A percentile compares a stretch with the other conserved stretches of the same genome.
Evolutionary conservation across 2,329 filamentous ascomycete species (phyloP).

Genomic region (Thelonectria discophora): DNA sequence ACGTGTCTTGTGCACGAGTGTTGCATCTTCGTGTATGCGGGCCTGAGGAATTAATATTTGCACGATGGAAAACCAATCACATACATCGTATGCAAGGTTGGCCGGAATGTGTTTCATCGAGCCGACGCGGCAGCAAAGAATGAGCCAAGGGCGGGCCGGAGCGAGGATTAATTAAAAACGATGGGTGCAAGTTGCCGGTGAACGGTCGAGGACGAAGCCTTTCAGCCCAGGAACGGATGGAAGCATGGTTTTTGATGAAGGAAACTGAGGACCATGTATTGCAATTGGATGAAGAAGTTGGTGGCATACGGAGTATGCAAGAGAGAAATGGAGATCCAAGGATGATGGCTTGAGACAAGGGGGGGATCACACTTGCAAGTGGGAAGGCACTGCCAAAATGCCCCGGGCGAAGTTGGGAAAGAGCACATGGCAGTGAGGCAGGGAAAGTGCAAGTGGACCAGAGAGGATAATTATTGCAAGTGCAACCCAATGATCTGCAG

Average conservation of each 20-base stretch:
- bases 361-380: not conserved
- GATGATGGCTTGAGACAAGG: not conserved
- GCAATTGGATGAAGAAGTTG: slow-evolving; percentile 32
- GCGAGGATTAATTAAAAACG: slow-evolving; percentile 11
- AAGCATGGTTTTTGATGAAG: slow-evolving; percentile 9
- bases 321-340: not conserved
- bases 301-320: slow-evolving; percentile 4
- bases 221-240: slow-evolving; percentile 1
- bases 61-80: too few species aligned
- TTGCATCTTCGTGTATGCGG: slow-evolving; percentile 6
- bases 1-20: not conserved
- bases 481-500: not conserved
- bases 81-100: not conserved
- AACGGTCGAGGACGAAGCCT: slow-evolving; percentile 30
- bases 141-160: slow-evolving; percentile 12
- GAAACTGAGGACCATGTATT: slow-evolving; percentile 28
- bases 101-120: not conserved
- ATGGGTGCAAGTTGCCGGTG: slow-evolving; percentile 29
- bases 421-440: too few species aligned
- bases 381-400: not conserved
- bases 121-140: slow-evolving; percentile 2
- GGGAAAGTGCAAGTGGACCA: not conserved
- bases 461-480: slow-evolving; percentile 12
- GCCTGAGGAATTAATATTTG: not conserved
- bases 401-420: not conserved